Conservation (phyloP, 768 basidiomycete genomes). For the Gautieria morchelliformis region DNA sequence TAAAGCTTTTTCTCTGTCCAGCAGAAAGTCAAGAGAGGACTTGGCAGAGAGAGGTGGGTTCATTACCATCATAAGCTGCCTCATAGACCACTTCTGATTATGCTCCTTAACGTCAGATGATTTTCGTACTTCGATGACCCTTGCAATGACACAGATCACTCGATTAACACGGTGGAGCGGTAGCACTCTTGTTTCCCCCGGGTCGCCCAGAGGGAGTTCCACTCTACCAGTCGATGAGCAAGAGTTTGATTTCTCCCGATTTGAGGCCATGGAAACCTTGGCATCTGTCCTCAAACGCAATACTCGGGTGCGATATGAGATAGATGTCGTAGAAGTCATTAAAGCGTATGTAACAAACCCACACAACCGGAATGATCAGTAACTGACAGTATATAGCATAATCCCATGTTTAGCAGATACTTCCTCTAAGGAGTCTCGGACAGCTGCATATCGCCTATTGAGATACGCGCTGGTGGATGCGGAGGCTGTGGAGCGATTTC, state of each 20-base stretch:
- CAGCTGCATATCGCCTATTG: constrained; percentile 76
- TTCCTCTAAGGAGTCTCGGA: constrained; percentile 61
- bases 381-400: constrained; percentile 38
- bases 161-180: constrained; percentile 41
- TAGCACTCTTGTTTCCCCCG: constrained; percentile 18
- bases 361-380: background rate
- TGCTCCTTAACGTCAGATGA: constrained; percentile 40
- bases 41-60: constrained; percentile 25
- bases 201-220: constrained; percentile 13
- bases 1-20: background rate
- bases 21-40: constrained; percentile 17
- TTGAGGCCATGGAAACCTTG: constrained; percentile 56
- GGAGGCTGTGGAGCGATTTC: constrained; percentile 57
- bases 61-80: too few relatives aligned
- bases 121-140: constrained; percentile 61
- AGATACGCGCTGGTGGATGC: constrained; percentile 69
- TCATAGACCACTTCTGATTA: background rate
- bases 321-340: constrained; percentile 61
- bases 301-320: constrained; percentile 66
- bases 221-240: constrained; percentile 21
- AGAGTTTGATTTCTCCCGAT: constrained; percentile 44
- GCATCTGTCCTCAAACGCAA: constrained; percentile 59
- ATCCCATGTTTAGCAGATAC: constrained; percentile 70
- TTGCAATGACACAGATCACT: constrained; percentile 49
- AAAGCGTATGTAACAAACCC: constrained; percentile 41